Conservation (phyloP, 2,329 filamentous ascomycete species). For the Fusarium musae region DNA sequence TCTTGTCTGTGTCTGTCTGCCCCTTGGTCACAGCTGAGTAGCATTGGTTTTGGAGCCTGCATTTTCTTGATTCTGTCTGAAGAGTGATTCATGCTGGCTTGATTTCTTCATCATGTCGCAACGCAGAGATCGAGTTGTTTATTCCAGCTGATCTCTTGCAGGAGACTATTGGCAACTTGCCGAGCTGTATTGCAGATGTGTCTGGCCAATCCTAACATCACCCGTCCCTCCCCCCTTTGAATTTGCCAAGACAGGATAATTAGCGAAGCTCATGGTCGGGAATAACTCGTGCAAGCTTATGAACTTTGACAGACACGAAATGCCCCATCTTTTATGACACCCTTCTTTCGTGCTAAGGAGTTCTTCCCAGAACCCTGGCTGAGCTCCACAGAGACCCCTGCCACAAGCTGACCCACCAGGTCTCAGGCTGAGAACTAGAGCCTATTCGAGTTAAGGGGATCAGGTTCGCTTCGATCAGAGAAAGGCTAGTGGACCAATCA, state of each 20-base stretch:
- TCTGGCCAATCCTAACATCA: constrained; percentile 33
- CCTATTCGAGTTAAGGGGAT: constrained; percentile 3
- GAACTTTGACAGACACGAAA: not conserved
- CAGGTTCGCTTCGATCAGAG: constrained; percentile 9
- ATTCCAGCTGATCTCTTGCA: constrained; percentile 9
- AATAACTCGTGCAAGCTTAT: constrained; percentile 14
- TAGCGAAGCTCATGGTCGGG: not conserved
- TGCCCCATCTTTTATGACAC: constrained; percentile 29
- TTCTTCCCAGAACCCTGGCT: not conserved
- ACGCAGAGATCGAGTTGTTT: not conserved
- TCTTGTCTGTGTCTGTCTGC: not conserved
- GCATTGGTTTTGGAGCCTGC: constrained; percentile 1
- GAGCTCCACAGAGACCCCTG: constrained; percentile 8
- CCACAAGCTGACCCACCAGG: constrained; percentile 21
- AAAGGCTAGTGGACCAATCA: constrained; percentile 21
- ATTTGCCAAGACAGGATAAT: constrained; percentile 12
- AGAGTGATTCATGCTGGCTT: constrained; percentile 3
- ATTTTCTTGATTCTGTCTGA: not conserved
- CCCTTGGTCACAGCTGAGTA: constrained; percentile 7
- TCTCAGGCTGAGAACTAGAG: constrained; percentile 37
- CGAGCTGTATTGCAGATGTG: constrained; percentile 9
- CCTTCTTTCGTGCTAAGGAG: not conserved
- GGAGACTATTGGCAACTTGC: constrained; percentile 19
- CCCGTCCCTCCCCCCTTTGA: constrained; percentile 32
- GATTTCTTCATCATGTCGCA: not conserved